Base-by-base conservation (phyloP, 805 yeast species). In the Vanderwaltozyma polyspora region DNA sequence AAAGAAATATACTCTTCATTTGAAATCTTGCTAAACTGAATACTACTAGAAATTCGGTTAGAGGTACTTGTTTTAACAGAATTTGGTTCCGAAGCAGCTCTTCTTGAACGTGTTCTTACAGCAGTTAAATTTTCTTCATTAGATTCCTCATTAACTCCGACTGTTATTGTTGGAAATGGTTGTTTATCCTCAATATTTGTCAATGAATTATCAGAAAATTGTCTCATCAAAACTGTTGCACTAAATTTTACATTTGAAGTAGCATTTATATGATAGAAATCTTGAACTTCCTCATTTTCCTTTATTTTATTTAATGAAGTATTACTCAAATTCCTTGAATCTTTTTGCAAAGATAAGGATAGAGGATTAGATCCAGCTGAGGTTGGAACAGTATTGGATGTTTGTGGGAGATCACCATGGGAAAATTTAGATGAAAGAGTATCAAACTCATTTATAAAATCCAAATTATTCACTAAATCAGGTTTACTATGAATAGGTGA, bases 11-110 rank as follows among this genome's bases (percentile, higher is more conserved):
- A 33, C 10, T n/a, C 13, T 3, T 24, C 22, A 3, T 32, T 15
- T 12, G 26, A 19, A 25, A 25, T 25, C 7, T 21, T 21, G 23
- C 23, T 21, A 19, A 9, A 14, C 23, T 14, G 12, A 13, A 3
- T 9, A 33, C 32, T 19, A 11, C 14, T 25, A 11, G 48, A 41
- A 11, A 41, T 23, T 16, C 37, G 34, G 29, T 45, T 54, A 4
- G 59, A 57, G 5, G 29, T 6, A 8, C n/a, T 13, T 4, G 19
- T 60, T 34, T 71, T 66, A 18, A 73, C 49, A 8, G 70, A 80
- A 36, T 79, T 64, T 9, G 94, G 94, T 1, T 91, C 93, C 0
- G 94, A 83, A 0, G 94, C 87, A 2, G 81, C 93, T 41, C 93
- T 66, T 40, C 91, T 63, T 17, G 82, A 59, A 15, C 65, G 63